Evolutionary conservation across 2,329 filamentous ascomycete genomes (phyloP).

Genomic region (Penicillium corylophilum): DNA sequence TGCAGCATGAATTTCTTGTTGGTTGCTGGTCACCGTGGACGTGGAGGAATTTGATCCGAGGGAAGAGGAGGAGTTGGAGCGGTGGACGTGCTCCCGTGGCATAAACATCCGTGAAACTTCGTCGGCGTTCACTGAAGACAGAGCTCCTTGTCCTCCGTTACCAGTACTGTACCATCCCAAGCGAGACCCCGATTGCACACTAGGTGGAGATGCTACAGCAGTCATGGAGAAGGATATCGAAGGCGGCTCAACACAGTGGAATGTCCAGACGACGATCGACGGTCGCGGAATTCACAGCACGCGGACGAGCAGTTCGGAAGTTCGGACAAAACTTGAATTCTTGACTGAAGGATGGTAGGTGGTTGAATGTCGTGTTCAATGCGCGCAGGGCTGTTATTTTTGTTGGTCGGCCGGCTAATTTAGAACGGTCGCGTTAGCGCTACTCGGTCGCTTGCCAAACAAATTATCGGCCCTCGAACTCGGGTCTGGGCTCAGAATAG

Average conservation of each 20-base stretch:
- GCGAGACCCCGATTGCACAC: slow-evolving; percentile 60
- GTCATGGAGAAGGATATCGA: slow-evolving; percentile 53
- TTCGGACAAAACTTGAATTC: neutral
- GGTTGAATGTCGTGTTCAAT: neutral
- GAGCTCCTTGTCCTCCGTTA: slow-evolving; percentile 59
- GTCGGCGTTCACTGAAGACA: slow-evolving; percentile 74
- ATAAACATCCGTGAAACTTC: slow-evolving; percentile 85
- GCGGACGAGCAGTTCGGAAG: neutral
- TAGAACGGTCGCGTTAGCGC: slow-evolving; percentile 35
- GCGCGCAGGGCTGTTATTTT: slow-evolving; percentile 15
- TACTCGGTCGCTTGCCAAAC: slow-evolving; percentile 22
- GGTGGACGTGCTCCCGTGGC: slow-evolving; percentile 81
- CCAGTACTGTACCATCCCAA: slow-evolving; percentile 60
- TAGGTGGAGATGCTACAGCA: slow-evolving; percentile 65
- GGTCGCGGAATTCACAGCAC: slow-evolving; percentile 9
- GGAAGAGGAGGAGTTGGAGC: slow-evolving; percentile 88
- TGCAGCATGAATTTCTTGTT: slow-evolving; percentile 40
- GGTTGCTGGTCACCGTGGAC: slow-evolving; percentile 36
- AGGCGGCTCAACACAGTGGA: slow-evolving; percentile 13
- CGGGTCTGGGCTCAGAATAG: slow-evolving; percentile 1
- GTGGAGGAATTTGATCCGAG: slow-evolving; percentile 63
- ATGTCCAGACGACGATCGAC: slow-evolving; percentile 10
- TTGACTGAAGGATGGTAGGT: neutral
- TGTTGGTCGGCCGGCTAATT: slow-evolving; percentile 23
- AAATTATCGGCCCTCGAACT: slow-evolving; percentile 11